Conservation (phyloP, 176 grass and related monocot species). For the Paspalum notatum region DNA sequence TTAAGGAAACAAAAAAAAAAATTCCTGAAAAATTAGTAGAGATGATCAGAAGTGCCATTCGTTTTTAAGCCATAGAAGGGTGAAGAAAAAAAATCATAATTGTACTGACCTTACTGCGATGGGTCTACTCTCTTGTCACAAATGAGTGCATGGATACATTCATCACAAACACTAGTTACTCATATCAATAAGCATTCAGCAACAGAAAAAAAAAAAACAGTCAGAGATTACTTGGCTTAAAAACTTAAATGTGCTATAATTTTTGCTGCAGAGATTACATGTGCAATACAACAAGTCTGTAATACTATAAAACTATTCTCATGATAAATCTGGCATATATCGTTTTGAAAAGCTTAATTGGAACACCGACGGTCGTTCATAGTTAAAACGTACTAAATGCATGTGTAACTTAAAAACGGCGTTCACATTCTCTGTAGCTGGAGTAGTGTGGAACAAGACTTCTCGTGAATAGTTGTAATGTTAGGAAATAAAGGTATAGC, state of each 20-base stretch:
- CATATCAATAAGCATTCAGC: no score
- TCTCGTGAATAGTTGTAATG: conserved; percentile 2
- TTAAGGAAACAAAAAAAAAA: background rate
- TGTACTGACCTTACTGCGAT: background rate
- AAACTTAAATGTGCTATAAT: no score
- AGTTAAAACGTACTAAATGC: background rate
- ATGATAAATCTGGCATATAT: no score
- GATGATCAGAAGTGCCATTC: background rate
- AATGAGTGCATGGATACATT: background rate
- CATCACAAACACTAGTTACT: background rate
- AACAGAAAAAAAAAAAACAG: no score
- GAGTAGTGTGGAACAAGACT: background rate
- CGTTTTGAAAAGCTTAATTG: no score
- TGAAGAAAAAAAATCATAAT: background rate
- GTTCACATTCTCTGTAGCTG: background rate
- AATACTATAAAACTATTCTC: no score
- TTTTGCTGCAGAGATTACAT: no score
- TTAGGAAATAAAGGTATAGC: background rate
- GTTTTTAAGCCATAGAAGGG: background rate
- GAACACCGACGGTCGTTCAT: no score
- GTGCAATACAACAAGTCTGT: no score
- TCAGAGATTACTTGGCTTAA: no score
- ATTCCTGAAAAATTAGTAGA: background rate
- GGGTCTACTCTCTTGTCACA: background rate
- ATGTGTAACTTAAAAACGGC: background rate